Evolutionary conservation across 1,284 basidiomycete genomes (phyloP).

Genomic region (Heterobasidion annosum): DNA sequence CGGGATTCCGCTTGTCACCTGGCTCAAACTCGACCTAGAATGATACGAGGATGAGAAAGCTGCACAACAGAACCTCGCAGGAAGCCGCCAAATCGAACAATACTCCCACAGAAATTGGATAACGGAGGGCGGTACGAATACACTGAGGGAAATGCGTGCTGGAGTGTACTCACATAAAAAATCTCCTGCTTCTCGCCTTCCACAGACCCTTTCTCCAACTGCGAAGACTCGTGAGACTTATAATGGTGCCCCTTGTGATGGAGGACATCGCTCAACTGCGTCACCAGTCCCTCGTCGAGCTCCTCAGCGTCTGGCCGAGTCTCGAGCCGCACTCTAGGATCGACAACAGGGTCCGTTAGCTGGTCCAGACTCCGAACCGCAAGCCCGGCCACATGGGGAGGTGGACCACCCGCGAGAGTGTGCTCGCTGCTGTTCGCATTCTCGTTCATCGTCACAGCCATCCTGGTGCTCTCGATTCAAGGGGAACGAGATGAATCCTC

Average conservation of each 20-base stretch:
- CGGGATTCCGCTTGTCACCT: constrained; percentile 39
- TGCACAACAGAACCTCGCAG: no score
- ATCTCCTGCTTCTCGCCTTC: constrained; percentile 7
- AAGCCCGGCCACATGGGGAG: background rate
- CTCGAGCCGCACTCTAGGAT: constrained; percentile 17
- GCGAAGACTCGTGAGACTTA: background rate
- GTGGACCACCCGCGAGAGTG: background rate
- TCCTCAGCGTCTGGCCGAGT: constrained; percentile 14
- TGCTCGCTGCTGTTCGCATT: background rate
- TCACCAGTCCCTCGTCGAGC: constrained; percentile 17
- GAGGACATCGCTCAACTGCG: constrained; percentile 17
- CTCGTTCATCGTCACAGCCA: background rate
- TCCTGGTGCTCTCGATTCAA: background rate
- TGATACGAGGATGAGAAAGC: background rate
- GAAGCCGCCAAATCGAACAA: background rate
- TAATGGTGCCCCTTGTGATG: constrained; percentile 16
- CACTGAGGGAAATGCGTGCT: background rate
- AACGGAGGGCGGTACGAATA: background rate
- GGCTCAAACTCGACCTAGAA: constrained; percentile 44
- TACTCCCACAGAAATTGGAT: background rate
- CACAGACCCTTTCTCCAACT: background rate
- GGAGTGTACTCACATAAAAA: constrained; percentile 12
- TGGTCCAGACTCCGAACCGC: constrained; percentile 13
- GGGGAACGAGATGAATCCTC: background rate
- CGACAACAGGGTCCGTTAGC: constrained; percentile 13